Evolutionary conservation across 306 rosid species (phyloP).

Genomic region (Sicyos edulis): DNA sequence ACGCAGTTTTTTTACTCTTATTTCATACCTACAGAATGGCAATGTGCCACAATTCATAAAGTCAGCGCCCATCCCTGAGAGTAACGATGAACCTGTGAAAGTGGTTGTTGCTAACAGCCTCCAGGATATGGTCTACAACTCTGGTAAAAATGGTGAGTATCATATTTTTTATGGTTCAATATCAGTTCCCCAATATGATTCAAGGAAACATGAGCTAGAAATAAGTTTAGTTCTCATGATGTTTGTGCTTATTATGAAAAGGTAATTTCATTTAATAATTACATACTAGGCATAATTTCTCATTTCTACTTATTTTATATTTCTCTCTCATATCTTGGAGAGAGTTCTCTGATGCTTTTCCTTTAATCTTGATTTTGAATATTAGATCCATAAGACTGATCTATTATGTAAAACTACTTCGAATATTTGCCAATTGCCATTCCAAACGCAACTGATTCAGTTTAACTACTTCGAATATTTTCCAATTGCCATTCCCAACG

Average conservation of each 20-base stretch:
- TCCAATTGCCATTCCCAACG: neutral
- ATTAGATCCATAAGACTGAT: neutral
- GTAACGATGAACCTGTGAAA: constrained; percentile 79
- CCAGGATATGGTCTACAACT: constrained; percentile 58
- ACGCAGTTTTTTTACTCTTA: constrained; percentile 10
- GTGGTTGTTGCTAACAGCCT: constrained; percentile 71
- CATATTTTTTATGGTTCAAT: neutral
- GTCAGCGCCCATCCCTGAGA: constrained; percentile 81
- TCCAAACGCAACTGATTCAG: neutral
- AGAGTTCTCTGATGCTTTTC: neutral
- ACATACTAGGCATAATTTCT: neutral
- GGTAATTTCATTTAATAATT: neutral
- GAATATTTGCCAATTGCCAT: neutral
- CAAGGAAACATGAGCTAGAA: neutral
- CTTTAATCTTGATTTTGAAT: neutral
- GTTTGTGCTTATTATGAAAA: neutral
- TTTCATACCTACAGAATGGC: constrained; percentile 55
- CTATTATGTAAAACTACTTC: neutral
- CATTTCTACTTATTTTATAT: neutral
- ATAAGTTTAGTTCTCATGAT: neutral
- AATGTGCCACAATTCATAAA: constrained; percentile 46
- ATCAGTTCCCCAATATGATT: neutral
- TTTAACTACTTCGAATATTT: neutral
- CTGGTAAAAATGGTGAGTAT: constrained; percentile 71
- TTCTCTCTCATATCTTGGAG: neutral